Base-by-base conservation (phyloP, 257 asterid genomes). In the Gardenia jasminoides region DNA sequence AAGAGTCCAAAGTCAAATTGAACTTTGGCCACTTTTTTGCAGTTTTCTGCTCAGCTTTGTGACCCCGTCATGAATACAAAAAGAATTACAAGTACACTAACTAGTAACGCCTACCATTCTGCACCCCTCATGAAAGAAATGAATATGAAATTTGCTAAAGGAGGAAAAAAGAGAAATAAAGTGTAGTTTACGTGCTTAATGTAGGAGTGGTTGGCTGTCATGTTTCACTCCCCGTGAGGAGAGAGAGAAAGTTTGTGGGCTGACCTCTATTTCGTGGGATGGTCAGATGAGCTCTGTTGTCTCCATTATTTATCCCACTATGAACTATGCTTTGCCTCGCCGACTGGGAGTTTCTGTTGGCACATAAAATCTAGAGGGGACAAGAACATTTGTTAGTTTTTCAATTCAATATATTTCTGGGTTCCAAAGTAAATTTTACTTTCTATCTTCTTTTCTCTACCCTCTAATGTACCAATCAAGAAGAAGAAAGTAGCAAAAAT, bases 211-310 rank as follows among this genome's bases (percentile, higher is more conserved):
- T 85, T 87, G 90, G 82, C 67, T 76, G 83, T 88, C 90, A 85
- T 78, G 84, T 82, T 82, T 80, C 88, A 82, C 80, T 78, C 94
- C 82, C 82, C 91, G 96, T 88, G 96, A 87, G 68, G 58, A 76
- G 84, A 83, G 81, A 56, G 48, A 81, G 83, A 78, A 74, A 81
- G 56, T 75, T 2, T 7, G 13, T 24, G n/a, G n/a, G n/a, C n/a
- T n/a, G n/a, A n/a, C n/a, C n/a, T n/a, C n/a, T n/a, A n/a, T n/a
- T n/a, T n/a, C n/a, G n/a, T n/a, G 36, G 44, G 70, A 41, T 82
- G 76, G 44, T 58, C 36, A 36, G 36, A 62, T 59, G 66, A 62
- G 66, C 71, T 72, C 41, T 43, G 39, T 72, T 59, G 67, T 67
- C 52, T 59, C 74, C 67, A 41, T 59, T 28, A 39, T 20, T 41